Conservation (phyloP, 2,329 filamentous ascomycete species). For the Dendrostoma leiphaemia region DNA sequence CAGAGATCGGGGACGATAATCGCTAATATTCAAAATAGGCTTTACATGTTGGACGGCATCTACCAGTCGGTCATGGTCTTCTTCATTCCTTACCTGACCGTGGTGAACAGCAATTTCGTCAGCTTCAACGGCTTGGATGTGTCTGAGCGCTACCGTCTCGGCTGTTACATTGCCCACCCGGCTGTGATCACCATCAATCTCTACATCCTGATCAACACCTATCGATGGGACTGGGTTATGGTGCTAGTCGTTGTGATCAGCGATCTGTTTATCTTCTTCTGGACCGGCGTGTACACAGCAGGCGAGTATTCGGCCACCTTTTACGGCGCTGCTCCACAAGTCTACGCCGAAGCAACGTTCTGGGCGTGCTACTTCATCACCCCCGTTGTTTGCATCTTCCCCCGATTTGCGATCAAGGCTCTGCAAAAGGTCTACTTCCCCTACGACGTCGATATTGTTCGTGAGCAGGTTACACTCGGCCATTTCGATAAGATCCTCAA, state of each 20-base stretch:
- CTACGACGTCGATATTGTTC: slow-evolving; percentile 90
- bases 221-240: slow-evolving; percentile 98
- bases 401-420: slow-evolving; percentile 81
- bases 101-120: slow-evolving; percentile 65
- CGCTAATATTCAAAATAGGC: slow-evolving; percentile 48
- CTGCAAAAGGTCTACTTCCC: slow-evolving; percentile 94
- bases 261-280: slow-evolving; percentile 86
- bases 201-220: slow-evolving; percentile 95
- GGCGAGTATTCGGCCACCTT: slow-evolving; percentile 53
- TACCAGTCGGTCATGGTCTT: slow-evolving; percentile 95
- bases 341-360: slow-evolving; percentile 80
- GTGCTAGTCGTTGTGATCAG: slow-evolving; percentile 78
- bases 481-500: slow-evolving; percentile 69
- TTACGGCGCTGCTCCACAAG: slow-evolving; percentile 74
- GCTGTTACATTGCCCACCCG: slow-evolving; percentile 81
- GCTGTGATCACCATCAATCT: slow-evolving; percentile 86
- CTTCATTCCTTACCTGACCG: slow-evolving; percentile 86
- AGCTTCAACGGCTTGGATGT: slow-evolving; percentile 73
- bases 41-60: slow-evolving; percentile 91
- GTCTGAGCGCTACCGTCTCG: slow-evolving; percentile 78
- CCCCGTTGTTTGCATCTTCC: slow-evolving; percentile 78
- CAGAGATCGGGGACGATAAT: background rate
- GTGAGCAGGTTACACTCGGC: slow-evolving; percentile 83
- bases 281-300: slow-evolving; percentile 82
- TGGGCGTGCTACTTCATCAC: slow-evolving; percentile 83